A percentile compares a stretch with the other conserved stretches of the same genome.
These are phyloP conservation scores for Kewa caespitosa DNA, from an alignment of 179 eudicot species.

Conservation along the genomic window DNA sequence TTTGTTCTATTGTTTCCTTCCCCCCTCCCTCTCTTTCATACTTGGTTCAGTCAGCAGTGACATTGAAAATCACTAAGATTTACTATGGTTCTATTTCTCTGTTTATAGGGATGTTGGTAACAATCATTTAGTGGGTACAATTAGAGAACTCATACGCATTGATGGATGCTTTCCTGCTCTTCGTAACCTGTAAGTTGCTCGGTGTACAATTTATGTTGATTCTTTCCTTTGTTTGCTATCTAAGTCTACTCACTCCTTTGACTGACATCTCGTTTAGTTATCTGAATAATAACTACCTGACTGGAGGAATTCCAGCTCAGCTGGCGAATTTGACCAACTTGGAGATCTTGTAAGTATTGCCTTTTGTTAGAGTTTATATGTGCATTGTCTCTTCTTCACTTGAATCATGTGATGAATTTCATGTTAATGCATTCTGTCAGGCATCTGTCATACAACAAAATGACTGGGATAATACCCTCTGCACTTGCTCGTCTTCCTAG, in stretches of 20 bases:
- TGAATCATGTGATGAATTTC: neutral
- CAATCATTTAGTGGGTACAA: conserved; percentile 93
- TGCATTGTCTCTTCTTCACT: neutral
- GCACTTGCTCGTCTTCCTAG: conserved; percentile 78
- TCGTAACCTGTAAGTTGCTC: conserved; percentile 76
- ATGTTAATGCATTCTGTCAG: conserved; percentile 39
- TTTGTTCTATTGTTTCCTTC: neutral
- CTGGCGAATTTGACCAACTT: conserved; percentile 84
- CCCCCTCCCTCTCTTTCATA: neutral
- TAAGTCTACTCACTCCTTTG: conserved; percentile 1
- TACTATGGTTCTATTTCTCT: neutral
- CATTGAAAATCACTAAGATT: neutral
- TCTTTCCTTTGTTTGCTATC: conserved; percentile 1
- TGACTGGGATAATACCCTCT: conserved; percentile 88
- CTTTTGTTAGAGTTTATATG: neutral
- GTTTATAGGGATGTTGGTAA: conserved; percentile 80
- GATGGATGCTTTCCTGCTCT: conserved; percentile 97
- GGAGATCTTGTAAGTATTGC: conserved; percentile 84
- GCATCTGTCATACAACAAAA: conserved; percentile 87
- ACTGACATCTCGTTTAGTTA: conserved; percentile 46
- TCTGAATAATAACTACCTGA: conserved; percentile 82
- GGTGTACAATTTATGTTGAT: neutral
- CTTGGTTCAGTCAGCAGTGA: neutral
- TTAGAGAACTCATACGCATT: conserved; percentile 91
- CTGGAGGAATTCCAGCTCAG: conserved; percentile 94